Percentiles rank a stretch among this genome's conserved stretches.
phyloP scores from a whole-genome alignment of 192 early-diverging fungal genomes.

The Piromyces finnis region DNA sequence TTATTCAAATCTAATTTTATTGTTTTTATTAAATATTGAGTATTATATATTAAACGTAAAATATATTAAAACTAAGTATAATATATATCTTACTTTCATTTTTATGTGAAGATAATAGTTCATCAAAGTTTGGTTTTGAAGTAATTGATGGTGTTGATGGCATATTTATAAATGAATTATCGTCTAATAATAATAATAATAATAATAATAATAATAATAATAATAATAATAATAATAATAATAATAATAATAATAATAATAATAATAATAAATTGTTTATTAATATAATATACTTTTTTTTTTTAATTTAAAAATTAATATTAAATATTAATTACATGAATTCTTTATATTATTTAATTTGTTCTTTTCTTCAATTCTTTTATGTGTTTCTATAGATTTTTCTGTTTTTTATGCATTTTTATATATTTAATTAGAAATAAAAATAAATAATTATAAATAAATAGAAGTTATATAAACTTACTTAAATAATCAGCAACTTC shows the following conservation, averaged over 20 bases:
- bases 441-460: no score
- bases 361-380: neutral
- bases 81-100: neutral
- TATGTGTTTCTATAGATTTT: neutral
- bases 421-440: no score
- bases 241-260: no score
- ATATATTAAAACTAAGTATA: no score
- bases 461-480: no score
- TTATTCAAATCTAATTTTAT: no score
- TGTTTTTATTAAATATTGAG: no score
- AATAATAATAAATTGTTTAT: no score
- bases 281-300: neutral
- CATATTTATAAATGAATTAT: neutral
- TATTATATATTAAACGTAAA: no score
- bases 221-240: no score
- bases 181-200: neutral
- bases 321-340: neutral
- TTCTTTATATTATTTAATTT: neutral
- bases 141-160: neutral
- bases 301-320: neutral
- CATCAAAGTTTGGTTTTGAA: neutral
- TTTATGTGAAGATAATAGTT: neutral
- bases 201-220: no score
- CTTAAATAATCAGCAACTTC: neutral
- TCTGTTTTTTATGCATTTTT: neutral